Conservation (phyloP, 306 rosid genomes). For the Pueraria montana region DNA sequence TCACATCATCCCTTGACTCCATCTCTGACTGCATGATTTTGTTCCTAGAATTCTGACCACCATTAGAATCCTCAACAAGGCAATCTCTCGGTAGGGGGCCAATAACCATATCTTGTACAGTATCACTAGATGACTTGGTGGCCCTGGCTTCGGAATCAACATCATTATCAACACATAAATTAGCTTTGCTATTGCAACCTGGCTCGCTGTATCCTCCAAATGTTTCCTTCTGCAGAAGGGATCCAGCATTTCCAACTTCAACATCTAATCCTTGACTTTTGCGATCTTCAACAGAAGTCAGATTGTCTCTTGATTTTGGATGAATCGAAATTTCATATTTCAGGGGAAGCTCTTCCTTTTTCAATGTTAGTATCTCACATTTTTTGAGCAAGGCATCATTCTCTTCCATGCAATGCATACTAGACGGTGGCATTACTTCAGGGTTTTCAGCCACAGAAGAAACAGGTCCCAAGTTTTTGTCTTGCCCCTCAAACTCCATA, state of each 20-base stretch:
- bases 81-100: conserved; percentile 29
- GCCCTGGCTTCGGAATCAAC: conserved; percentile 49
- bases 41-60: conserved; percentile 46
- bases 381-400: conserved; percentile 42
- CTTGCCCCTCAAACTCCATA: conserved; percentile 55
- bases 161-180: conserved; percentile 49
- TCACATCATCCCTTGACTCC: conserved; percentile 54
- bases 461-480: conserved; percentile 52
- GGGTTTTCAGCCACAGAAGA: conserved; percentile 53
- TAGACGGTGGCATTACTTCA: conserved; percentile 46
- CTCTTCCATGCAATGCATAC: conserved; percentile 44
- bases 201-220: conserved; percentile 39
- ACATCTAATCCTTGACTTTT: conserved; percentile 52
- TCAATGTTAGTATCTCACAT: conserved; percentile 38
- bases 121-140: conserved; percentile 46
- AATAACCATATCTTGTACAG: conserved; percentile 55
- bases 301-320: conserved; percentile 49
- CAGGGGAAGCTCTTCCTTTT: conserved; percentile 48
- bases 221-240: conserved; percentile 47
- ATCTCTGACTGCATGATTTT: conserved; percentile 53
- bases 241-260: conserved; percentile 52
- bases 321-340: conserved; percentile 46
- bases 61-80: conserved; percentile 45
- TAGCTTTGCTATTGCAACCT: conserved; percentile 48
- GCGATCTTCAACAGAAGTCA: conserved; percentile 50